Percentiles rank a stretch among this genome's conserved stretches.
These are phyloP conservation scores for Knufia petricola DNA, from an alignment of 2,329 filamentous ascomycete genomes.

Conservation along the genomic window DNA sequence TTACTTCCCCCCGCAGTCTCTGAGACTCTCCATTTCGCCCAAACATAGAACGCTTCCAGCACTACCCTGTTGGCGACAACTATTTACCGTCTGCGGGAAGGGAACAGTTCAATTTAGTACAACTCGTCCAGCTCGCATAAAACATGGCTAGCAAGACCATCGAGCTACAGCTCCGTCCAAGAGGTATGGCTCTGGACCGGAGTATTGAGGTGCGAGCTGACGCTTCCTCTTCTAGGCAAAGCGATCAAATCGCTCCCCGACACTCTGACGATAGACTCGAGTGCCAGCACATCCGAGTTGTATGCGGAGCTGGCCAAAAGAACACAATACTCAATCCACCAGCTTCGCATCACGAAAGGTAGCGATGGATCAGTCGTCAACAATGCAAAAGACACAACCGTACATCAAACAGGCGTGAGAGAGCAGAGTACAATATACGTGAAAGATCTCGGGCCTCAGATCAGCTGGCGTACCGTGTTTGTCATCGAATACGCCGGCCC, in stretches of 20 bases:
- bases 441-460: slow-evolving; percentile 86
- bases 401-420: slow-evolving; percentile 47
- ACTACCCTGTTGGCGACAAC: too few species aligned
- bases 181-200: too few species aligned
- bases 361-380: slow-evolving; percentile 50
- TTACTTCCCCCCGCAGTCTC: too few species aligned
- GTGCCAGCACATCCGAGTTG: slow-evolving; percentile 45
- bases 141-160: slow-evolving; percentile 24
- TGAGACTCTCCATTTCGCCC: too few species aligned
- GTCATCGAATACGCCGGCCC: slow-evolving; percentile 91
- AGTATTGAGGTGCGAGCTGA: too few species aligned
- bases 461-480: slow-evolving; percentile 89
- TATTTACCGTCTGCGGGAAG: too few species aligned
- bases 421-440: slow-evolving; percentile 62
- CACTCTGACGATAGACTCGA: slow-evolving; percentile 42
- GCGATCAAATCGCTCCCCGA: slow-evolving; percentile 53
- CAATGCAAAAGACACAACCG: slow-evolving; percentile 43
- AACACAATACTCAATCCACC: slow-evolving; percentile 48
- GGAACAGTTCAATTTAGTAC: too few species aligned
- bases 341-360: slow-evolving; percentile 55
- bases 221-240: slow-evolving; percentile 39
- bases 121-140: too few species aligned
- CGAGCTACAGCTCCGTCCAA: slow-evolving; percentile 32
- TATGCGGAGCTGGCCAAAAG: slow-evolving; percentile 48
- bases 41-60: too few species aligned